A percentile compares a stretch with the other conserved stretches of the same genome.
These are phyloP conservation scores for Cyberlindnera veronae DNA, from an alignment of 805 yeast species.

Conservation along the genomic window DNA sequence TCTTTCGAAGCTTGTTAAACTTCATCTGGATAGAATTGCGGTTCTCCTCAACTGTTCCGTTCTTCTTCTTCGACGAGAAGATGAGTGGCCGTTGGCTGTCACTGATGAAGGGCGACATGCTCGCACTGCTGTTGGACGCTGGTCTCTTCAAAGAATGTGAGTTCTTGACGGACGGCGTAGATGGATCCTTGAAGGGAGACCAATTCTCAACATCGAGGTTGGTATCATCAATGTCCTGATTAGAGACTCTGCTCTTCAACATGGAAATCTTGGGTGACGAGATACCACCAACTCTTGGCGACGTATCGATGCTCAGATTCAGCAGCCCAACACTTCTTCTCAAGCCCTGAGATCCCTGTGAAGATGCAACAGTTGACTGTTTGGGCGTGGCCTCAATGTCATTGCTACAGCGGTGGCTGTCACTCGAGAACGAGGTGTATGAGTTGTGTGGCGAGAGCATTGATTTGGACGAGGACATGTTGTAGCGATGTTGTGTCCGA, in stretches of 20 bases:
- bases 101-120: slow-evolving; percentile 27
- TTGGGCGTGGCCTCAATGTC: slow-evolving; percentile 22
- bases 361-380: slow-evolving; percentile 21
- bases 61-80: slow-evolving; percentile 17
- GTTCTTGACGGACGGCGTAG: slow-evolving; percentile 22
- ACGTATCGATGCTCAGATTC: slow-evolving; percentile 44
- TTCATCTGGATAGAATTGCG: slow-evolving; percentile 28
- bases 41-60: slow-evolving; percentile 27
- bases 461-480: too few relatives aligned
- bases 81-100: slow-evolving; percentile 26
- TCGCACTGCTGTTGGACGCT: slow-evolving; percentile 27
- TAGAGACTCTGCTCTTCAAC: slow-evolving; percentile 19
- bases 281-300: slow-evolving; percentile 22
- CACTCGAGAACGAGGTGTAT: slow-evolving; percentile 17
- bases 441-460: slow-evolving; percentile 27
- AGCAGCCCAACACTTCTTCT: slow-evolving; percentile 53
- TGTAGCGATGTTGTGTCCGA: too few relatives aligned
- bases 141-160: slow-evolving; percentile 26
- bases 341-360: slow-evolving; percentile 32
- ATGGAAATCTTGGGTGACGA: slow-evolving; percentile 24
- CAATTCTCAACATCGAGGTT: slow-evolving; percentile 28
- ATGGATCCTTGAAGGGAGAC: slow-evolving; percentile 30
- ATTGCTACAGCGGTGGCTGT: slow-evolving; percentile 5
- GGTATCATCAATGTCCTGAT: slow-evolving; percentile 20
- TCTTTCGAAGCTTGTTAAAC: slow-evolving; percentile 28